A percentile compares a stretch with the other conserved stretches of the same genome.
These are phyloP conservation scores for Mortierella sp. DNA, from an alignment of 371 early-diverging fungal genomes.

Conservation along the genomic window DNA sequence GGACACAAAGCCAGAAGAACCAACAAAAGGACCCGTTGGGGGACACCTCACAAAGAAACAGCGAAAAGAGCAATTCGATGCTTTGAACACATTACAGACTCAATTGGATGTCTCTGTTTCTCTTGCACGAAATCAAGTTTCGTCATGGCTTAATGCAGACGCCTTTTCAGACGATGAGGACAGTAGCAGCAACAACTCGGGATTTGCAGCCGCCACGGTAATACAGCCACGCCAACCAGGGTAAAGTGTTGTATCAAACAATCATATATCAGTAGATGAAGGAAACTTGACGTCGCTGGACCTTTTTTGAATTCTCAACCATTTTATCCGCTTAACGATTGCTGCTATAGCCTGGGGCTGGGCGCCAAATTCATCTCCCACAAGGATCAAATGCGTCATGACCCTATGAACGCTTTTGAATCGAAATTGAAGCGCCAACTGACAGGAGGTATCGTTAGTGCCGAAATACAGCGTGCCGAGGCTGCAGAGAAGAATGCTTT, in stretches of 20 bases:
- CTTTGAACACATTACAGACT: slow-evolving; percentile 36
- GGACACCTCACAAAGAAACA: slow-evolving; percentile 52
- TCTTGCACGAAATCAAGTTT: slow-evolving; percentile 37
- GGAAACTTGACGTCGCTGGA: background rate
- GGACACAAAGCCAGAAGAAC: background rate
- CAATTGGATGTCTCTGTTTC: slow-evolving; percentile 56
- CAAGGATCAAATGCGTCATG: slow-evolving; percentile 66
- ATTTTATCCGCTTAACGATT: background rate
- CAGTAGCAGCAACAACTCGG: slow-evolving; percentile 3
- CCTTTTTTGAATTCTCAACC: background rate
- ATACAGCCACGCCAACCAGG: slow-evolving; percentile 51
- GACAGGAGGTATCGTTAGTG: slow-evolving; percentile 46
- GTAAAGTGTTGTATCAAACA: slow-evolving; percentile 9
- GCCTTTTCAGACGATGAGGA: slow-evolving; percentile 49
- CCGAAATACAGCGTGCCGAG: slow-evolving; percentile 62
- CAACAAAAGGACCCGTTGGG: slow-evolving; percentile 18
- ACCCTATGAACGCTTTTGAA: slow-evolving; percentile 51
- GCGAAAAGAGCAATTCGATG: slow-evolving; percentile 50
- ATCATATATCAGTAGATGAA: background rate
- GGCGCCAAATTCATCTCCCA: slow-evolving; percentile 73
- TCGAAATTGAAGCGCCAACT: slow-evolving; percentile 54
- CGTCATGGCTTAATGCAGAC: slow-evolving; percentile 49
- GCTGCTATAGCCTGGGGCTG: slow-evolving; percentile 62
- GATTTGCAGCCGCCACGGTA: slow-evolving; percentile 28
- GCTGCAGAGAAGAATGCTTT: slow-evolving; percentile 62